Evolutionary conservation across 164 flowering plant genomes (phyloP).

Genomic region (Dillenia turbinata): DNA sequence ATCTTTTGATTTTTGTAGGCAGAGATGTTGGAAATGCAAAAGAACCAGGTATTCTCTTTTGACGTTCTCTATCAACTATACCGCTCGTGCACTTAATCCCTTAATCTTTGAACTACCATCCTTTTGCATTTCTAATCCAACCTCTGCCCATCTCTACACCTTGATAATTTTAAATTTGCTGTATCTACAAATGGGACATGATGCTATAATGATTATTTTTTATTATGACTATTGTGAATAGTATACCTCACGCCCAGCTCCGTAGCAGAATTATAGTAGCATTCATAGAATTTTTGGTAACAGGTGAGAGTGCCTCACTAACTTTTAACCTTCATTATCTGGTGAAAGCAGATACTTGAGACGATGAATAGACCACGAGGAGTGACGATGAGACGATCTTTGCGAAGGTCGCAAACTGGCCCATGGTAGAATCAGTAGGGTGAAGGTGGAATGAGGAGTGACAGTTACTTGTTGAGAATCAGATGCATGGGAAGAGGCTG

Average conservation of each 20-base stretch:
- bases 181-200: too few relatives aligned
- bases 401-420: slow-evolving; percentile 68
- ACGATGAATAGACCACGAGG: slow-evolving; percentile 40
- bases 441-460: neutral
- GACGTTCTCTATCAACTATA: neutral
- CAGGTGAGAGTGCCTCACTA: neutral
- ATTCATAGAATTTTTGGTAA: neutral
- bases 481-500: slow-evolving; percentile 14
- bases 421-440: slow-evolving; percentile 45
- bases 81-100: neutral
- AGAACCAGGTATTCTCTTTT: slow-evolving; percentile 60
- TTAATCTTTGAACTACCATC: too few relatives aligned
- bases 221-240: neutral
- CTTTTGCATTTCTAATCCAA: neutral
- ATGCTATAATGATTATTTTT: neutral
- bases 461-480: slow-evolving; percentile 1
- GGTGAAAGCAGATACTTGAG: slow-evolving; percentile 47
- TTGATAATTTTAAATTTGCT: neutral
- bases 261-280: neutral
- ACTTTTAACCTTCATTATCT: neutral
- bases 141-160: neutral
- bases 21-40: slow-evolving; percentile 64
- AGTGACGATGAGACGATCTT: slow-evolving; percentile 37
- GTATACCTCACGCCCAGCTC: neutral
- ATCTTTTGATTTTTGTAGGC: slow-evolving; percentile 43